Evolutionary conservation across 1,284 basidiomycete genomes (phyloP).

Genomic region (Filobasidium uniguttulatum): DNA sequence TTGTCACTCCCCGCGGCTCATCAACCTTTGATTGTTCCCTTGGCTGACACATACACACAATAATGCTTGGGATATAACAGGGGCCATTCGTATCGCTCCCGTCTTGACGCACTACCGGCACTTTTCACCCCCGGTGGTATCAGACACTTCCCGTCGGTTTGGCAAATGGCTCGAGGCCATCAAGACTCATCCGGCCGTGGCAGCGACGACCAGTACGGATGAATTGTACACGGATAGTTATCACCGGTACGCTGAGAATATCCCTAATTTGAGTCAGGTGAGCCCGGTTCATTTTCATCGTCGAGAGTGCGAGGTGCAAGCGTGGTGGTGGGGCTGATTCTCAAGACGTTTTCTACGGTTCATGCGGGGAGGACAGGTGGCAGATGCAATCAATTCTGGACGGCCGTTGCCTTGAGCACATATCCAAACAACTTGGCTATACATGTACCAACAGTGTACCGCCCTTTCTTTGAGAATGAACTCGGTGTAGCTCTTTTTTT

Average conservation of each 20-base stretch:
- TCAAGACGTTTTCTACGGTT: slow-evolving; percentile 57
- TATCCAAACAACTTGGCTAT: no score
- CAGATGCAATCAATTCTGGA: slow-evolving; percentile 55
- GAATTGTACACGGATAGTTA: slow-evolving; percentile 55
- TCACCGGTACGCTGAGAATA: slow-evolving; percentile 13
- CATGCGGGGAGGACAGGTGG: slow-evolving; percentile 58
- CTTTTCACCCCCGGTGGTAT: slow-evolving; percentile 40
- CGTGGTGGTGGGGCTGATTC: not conserved
- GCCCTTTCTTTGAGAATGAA: no score
- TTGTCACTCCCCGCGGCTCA: slow-evolving; percentile 27
- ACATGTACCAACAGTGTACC: no score
- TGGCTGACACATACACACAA: not conserved
- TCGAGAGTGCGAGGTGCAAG: not conserved
- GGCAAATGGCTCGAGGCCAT: slow-evolving; percentile 46
- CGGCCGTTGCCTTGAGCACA: slow-evolving; percentile 44
- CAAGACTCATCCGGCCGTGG: slow-evolving; percentile 51
- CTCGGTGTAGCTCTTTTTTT: no score
- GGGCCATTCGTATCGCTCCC: slow-evolving; percentile 52
- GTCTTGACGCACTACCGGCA: slow-evolving; percentile 57
- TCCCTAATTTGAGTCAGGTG: slow-evolving; percentile 10
- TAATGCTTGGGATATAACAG: slow-evolving; percentile 38
- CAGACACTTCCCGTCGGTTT: slow-evolving; percentile 42
- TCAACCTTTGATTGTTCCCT: no score
- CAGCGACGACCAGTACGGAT: slow-evolving; percentile 54
- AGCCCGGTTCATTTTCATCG: slow-evolving; percentile 1